Conservation (phyloP, 2,329 filamentous ascomycete genomes). For the Pseudogymnoascus sp. region DNA sequence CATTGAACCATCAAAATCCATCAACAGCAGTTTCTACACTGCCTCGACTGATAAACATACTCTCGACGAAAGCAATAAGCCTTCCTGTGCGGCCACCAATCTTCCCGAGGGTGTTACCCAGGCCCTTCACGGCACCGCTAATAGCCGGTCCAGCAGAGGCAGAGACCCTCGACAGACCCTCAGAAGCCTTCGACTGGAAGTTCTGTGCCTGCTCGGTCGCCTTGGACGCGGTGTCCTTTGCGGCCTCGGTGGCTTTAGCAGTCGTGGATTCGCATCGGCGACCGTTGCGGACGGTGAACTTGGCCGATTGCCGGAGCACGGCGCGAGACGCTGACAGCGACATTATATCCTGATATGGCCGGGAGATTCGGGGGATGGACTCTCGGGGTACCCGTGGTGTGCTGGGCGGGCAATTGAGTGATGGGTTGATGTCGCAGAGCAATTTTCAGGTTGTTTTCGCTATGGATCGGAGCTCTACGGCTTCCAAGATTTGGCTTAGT, state of each 20-base stretch:
- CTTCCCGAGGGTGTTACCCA: constrained; percentile 61
- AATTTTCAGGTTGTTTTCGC: constrained; percentile 12
- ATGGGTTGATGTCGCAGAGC: constrained; percentile 15
- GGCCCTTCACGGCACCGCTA: constrained; percentile 62
- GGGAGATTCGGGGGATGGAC: constrained; percentile 17
- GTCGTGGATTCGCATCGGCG: constrained; percentile 57
- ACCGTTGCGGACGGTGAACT: constrained; percentile 21
- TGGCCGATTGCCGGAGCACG: constrained; percentile 27
- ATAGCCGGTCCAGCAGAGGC: constrained; percentile 74
- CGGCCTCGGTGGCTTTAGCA: constrained; percentile 40
- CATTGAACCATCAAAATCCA: constrained; percentile 14
- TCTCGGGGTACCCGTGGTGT: constrained; percentile 16
- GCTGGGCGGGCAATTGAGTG: constrained; percentile 25
- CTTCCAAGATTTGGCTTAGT: constrained; percentile 8
- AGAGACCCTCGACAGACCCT: constrained; percentile 76
- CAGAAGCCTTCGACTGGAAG: constrained; percentile 59
- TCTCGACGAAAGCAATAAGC: constrained; percentile 73
- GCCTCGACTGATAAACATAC: constrained; percentile 50
- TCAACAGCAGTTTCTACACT: constrained; percentile 13
- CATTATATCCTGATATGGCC: constrained; percentile 22
- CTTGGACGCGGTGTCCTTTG: constrained; percentile 39
- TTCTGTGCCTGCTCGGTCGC: constrained; percentile 39
- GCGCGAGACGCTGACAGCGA: constrained; percentile 27
- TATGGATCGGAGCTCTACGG: constrained; percentile 9
- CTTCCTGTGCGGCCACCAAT: constrained; percentile 79